A percentile compares a stretch with the other conserved stretches of the same genome.
Evolutionary conservation across 2,329 filamentous ascomycete genomes (phyloP).

Genomic region (Aciculosporium take): DNA sequence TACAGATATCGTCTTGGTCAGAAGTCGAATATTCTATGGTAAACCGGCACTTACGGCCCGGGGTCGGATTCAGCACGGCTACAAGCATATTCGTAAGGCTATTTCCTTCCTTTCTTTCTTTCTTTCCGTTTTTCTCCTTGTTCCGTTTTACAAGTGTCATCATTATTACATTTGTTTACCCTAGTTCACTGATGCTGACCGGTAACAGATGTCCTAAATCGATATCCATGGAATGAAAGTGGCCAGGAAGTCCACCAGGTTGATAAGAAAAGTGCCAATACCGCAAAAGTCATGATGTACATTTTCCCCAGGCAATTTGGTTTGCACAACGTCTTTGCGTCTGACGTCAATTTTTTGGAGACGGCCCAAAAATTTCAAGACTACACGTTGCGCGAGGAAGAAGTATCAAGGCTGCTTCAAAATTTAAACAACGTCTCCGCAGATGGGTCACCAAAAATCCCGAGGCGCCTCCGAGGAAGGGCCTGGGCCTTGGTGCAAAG

Average conservation of each 20-base stretch:
- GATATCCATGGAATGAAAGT: slow-evolving; percentile 29
- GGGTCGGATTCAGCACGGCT: slow-evolving; percentile 55
- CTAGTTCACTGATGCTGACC: slow-evolving; percentile 8
- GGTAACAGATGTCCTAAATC: slow-evolving; percentile 61
- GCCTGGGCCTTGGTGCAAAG: slow-evolving; percentile 45
- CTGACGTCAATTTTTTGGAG: slow-evolving; percentile 45
- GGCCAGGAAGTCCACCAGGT: neutral
- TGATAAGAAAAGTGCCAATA: slow-evolving; percentile 28
- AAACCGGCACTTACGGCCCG: slow-evolving; percentile 55
- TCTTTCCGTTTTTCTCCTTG: too few species aligned
- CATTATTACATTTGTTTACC: too few species aligned
- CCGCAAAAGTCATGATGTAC: slow-evolving; percentile 69
- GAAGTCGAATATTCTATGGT: slow-evolving; percentile 77
- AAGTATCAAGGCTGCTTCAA: slow-evolving; percentile 39
- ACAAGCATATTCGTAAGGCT: slow-evolving; percentile 64
- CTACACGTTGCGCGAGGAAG: slow-evolving; percentile 72
- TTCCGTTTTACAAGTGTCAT: too few species aligned
- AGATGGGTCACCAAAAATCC: slow-evolving; percentile 25
- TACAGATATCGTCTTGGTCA: slow-evolving; percentile 58
- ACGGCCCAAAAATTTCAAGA: slow-evolving; percentile 67
- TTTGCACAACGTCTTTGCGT: slow-evolving; percentile 85
- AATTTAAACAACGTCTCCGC: slow-evolving; percentile 6
- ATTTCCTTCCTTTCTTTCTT: neutral
- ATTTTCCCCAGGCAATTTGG: slow-evolving; percentile 86
- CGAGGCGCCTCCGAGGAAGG: slow-evolving; percentile 55